These are phyloP conservation scores for Coemansia sp. DNA, from an alignment of 192 early-diverging fungal species.

Conservation along the genomic window DNA sequence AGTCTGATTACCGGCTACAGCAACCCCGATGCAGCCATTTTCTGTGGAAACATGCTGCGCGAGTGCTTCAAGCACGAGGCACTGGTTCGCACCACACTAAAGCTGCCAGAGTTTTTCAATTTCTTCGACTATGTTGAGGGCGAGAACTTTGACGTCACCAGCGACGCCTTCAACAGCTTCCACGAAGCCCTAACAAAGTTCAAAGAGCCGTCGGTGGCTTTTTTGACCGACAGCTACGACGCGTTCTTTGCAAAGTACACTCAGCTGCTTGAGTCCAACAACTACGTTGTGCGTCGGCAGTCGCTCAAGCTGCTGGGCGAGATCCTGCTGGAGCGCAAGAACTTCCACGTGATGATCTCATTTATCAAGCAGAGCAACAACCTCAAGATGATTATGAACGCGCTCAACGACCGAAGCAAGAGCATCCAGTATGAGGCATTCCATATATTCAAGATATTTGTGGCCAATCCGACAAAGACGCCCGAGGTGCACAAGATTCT, in stretches of 20 bases:
- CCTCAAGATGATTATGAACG: constrained; percentile 97
- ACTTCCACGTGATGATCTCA: constrained; percentile 92
- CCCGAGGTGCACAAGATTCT: constrained; percentile 90
- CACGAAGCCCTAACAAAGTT: constrained; percentile 96
- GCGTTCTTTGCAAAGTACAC: constrained; percentile 70
- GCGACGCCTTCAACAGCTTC: constrained; percentile 97
- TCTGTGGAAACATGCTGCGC: constrained; percentile 96
- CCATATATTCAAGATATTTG: constrained; percentile 99
- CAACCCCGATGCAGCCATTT: constrained; percentile 93
- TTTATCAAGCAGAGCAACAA: constrained; percentile 92
- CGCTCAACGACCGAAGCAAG: constrained; percentile 89
- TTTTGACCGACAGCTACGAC: constrained; percentile 88
- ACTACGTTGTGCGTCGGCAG: constrained; percentile 98
- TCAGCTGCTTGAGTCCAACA: constrained; percentile 78
- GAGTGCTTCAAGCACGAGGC: constrained; percentile 96
- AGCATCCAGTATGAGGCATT: constrained; percentile 99
- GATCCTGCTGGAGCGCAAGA: constrained; percentile 91
- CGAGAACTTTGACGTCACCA: constrained; percentile 96
- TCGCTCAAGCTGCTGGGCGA: constrained; percentile 98
- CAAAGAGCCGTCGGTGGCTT: constrained; percentile 87
- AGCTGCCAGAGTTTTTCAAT: constrained; percentile 84
- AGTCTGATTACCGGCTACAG: constrained; percentile 89
- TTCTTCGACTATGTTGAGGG: constrained; percentile 97
- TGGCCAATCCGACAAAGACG: constrained; percentile 96
- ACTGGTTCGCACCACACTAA: constrained; percentile 81